Conservation (phyloP, 2,329 filamentous ascomycete species). For the Polytolypa hystricis region DNA sequence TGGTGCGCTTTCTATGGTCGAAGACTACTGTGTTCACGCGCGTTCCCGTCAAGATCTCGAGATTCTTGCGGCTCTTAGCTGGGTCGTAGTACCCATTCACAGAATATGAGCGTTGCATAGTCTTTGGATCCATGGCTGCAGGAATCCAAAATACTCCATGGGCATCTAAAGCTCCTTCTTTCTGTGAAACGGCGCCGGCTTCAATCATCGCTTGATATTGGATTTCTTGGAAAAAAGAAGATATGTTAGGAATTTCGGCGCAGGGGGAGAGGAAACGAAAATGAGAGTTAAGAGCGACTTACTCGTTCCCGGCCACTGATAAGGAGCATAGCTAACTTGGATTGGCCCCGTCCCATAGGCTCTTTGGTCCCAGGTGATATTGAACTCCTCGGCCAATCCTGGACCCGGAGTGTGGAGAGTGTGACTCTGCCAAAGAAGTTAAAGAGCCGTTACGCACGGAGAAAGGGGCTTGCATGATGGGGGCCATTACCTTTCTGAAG, state of each 20-base stretch:
- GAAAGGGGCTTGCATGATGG: not conserved
- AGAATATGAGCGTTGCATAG: constrained; percentile 2
- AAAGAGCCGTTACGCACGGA: too few species aligned
- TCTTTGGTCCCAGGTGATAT: constrained; percentile 1
- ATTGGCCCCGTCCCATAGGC: not conserved
- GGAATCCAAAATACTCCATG: constrained; percentile 4
- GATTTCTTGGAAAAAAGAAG: not conserved
- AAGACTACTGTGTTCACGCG: constrained; percentile 13
- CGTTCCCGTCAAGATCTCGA: constrained; percentile 7
- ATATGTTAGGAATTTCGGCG: not conserved
- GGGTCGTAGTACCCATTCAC: constrained; percentile 1
- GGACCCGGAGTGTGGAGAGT: not conserved
- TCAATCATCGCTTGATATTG: constrained; percentile 1
- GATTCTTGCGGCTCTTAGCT: not conserved
- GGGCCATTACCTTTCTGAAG: constrained; percentile 4
- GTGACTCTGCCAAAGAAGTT: not conserved
- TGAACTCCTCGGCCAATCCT: constrained; percentile 1
- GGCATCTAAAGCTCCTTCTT: not conserved
- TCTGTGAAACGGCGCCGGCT: constrained; percentile 1
- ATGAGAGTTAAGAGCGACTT: not conserved
- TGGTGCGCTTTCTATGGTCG: not conserved
- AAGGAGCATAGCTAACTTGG: not conserved
- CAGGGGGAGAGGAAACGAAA: too few species aligned
- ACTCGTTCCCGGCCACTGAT: constrained; percentile 1
- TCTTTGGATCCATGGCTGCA: constrained; percentile 1